These are phyloP conservation scores for Peronosclerospora sorghi DNA, from an alignment of 352 stramenopile genomes.

Conservation along the genomic window DNA sequence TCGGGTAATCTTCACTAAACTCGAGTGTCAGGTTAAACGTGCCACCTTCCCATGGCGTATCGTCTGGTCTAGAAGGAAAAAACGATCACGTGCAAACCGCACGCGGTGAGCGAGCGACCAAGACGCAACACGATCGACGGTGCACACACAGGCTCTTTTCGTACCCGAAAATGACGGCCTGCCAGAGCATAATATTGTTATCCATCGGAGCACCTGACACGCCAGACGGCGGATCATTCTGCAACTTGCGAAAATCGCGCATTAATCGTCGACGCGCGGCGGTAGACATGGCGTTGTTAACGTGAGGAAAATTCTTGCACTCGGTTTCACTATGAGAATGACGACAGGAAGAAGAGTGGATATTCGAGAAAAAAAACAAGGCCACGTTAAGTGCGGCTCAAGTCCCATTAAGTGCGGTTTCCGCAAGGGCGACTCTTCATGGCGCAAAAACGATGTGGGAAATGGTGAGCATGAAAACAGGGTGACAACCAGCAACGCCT, in stretches of 20 bases:
- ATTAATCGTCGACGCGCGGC: slow-evolving; percentile 92
- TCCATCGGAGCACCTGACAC: slow-evolving; percentile 96
- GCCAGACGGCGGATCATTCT: slow-evolving; percentile 96
- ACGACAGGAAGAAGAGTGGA: slow-evolving; percentile 2
- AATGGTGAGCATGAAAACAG: too few relatives aligned
- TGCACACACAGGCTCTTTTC: background rate
- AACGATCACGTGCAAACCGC: too few relatives aligned
- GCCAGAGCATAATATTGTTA: slow-evolving; percentile 98
- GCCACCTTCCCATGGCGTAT: slow-evolving; percentile 98
- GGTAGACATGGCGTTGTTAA: slow-evolving; percentile 93
- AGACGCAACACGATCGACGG: background rate
- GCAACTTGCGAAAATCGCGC: slow-evolving; percentile 94
- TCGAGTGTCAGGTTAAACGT: slow-evolving; percentile 98
- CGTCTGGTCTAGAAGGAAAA: slow-evolving; percentile 84
- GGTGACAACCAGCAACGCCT: too few relatives aligned
- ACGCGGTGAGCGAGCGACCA: too few relatives aligned
- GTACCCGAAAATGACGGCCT: slow-evolving; percentile 87
- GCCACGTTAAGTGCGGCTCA: slow-evolving; percentile 1
- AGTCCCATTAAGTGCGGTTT: slow-evolving; percentile 1
- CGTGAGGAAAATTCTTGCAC: too few relatives aligned
- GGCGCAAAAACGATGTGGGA: too few relatives aligned
- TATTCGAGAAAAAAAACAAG: slow-evolving; percentile 13
- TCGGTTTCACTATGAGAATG: slow-evolving; percentile 12
- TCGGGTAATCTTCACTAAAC: slow-evolving; percentile 99
- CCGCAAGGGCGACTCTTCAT: too few relatives aligned